Base-by-base conservation (phyloP, 495 filamentous ascomycete species). In the Lichenothelia convexa region DNA sequence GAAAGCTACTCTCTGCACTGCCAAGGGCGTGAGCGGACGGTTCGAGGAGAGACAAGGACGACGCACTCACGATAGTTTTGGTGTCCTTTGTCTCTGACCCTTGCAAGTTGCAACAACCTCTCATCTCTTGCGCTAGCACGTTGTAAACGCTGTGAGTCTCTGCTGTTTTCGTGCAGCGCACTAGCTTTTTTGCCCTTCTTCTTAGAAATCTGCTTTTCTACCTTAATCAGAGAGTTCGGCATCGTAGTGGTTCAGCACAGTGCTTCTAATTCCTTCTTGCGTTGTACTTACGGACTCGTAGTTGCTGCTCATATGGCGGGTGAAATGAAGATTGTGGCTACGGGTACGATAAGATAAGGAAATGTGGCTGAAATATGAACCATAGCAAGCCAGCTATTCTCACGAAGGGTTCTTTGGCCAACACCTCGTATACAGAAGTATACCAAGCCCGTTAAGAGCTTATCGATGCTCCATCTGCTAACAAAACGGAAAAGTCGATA, bases 141-240 rank as follows among this genome's bases (percentile, higher is more conserved):
- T 48, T 80, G 78, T 38, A 94, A 56, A 30, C 75, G 68, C 45
- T 73, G 72, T 6, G 73, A 73, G 57, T 91, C 79, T 41, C 84
- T 66, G 48, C 80, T 89, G 53, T 80, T 79, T 48, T 82, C 75
- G 51, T 94, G 83, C 11, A 94, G 63, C 11, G 73, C 64, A 17
- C 70, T 68, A 34, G 77, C 62, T 12, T 63, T 63, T 12, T 69
- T 71, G 34, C 70, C 69, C 59, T 76, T 76, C 61, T 75, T 76
- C 57, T 86, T 86, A 16, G 70, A 54, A 33, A 92, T 80, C 40
- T 81, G 71, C 60, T 92, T 94, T 38, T 80, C 75, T 24, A 85
- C 75, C 47, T 85, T 92, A 33, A 70, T 55, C 11, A 91, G 51
- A 41, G 70, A 70, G 45, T 75, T 80, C 11, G 81, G 71, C 84